Base-by-base conservation (phyloP, 1,284 basidiomycete species). In the Austroboletus niveus region DNA sequence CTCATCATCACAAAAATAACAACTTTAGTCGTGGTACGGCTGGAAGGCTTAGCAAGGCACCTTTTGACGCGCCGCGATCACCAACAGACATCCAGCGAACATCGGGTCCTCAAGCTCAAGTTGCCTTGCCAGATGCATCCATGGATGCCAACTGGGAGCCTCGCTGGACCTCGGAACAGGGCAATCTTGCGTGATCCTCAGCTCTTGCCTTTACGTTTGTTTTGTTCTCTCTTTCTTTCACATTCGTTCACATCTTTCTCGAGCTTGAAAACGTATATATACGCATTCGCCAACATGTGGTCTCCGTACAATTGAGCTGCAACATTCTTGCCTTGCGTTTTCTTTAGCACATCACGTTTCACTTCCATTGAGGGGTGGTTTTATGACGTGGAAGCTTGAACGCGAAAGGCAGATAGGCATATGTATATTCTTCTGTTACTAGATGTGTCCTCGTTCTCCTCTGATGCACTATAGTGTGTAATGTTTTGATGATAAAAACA, bases 1-100 rank as follows among this genome's bases (percentile, higher is more conserved):
- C 38, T 20, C 61, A 65, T 14, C 52, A 66, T 41, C 62, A 67
- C 40, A 69, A 58, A 48, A 60, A 60, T 29, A 29, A 49, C 35
- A 29, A 49, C 35, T 49, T 53, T 36, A 9, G 36, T 45, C 67
- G 66, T 34, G 52, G 56, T 39, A 36, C 52, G 27, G 42, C 45
- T 47, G 56, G 63, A 31, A 62, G 66, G 17, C 56, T 55, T 50
- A 32, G 47, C 11, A 68, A 57, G 32, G 22, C 48, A 36, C 29
- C 59, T 29, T 56, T 61, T 10, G 61, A 65, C 29, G 41, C 40
- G 22, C 29, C 47, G 29, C 61, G 64, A 47, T 55, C 56, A 15
- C 48, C 61, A 15, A 29, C 54, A 11, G 54, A 62, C 40, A 36
- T 39, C 15, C 64, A 53, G 42, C 45, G 46, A n/a, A 47, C 5